A percentile compares a stretch with the other conserved stretches of the same genome.
phyloP scores from a whole-genome alignment of 345 rosid species.

The Lepidium africanum region DNA sequence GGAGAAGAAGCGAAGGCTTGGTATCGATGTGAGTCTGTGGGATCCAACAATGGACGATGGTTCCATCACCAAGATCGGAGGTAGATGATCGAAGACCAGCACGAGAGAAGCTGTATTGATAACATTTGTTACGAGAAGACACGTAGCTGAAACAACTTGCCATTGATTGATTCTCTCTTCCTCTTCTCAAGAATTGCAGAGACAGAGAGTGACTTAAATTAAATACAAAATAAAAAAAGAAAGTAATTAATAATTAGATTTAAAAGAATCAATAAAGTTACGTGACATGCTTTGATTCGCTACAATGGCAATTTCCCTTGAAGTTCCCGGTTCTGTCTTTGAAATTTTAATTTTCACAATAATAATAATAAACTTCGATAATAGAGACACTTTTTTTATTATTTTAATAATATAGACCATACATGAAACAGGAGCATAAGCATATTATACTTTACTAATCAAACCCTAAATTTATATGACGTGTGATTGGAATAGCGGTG shows the following conservation, averaged over 20 bases:
- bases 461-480: too few relatives aligned
- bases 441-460: too few relatives aligned
- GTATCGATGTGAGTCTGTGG: conserved; percentile 37
- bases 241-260: not conserved
- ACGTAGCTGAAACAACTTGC: conserved; percentile 60
- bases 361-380: too few relatives aligned
- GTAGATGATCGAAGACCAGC: conserved; percentile 68
- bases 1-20: conserved; percentile 53
- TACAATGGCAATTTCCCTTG: not conserved
- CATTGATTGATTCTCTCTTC: conserved; percentile 26
- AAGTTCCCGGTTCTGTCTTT: not conserved
- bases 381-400: too few relatives aligned
- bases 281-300: conserved; percentile 22
- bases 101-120: conserved; percentile 52
- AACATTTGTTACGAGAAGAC: conserved; percentile 49
- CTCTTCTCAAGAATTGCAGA: not conserved
- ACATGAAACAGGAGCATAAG: too few relatives aligned
- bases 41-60: conserved; percentile 80
- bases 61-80: conserved; percentile 77
- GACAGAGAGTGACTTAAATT: not conserved
- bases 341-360: not conserved
- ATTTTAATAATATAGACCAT: too few relatives aligned
- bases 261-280: not conserved
- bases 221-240: not conserved
- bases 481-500: too few relatives aligned